Evolutionary conservation across 176 grass and related monocot genomes (phyloP).

Genomic region (Rhynchospora pubera): DNA sequence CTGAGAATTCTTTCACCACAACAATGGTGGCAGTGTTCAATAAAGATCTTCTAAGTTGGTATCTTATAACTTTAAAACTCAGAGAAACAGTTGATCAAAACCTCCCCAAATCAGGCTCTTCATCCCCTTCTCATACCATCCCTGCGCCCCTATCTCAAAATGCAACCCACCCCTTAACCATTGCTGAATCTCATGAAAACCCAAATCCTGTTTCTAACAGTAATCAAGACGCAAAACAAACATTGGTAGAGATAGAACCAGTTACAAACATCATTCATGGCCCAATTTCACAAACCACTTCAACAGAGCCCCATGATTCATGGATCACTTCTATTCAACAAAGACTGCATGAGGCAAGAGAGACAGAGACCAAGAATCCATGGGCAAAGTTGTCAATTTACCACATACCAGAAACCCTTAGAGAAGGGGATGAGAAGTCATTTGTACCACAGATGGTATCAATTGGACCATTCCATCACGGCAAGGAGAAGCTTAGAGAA

Average conservation of each 20-base stretch:
- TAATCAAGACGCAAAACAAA: too few species aligned
- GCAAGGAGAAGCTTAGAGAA: slow-evolving; percentile 43
- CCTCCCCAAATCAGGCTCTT: slow-evolving; percentile 32
- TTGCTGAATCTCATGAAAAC: background rate
- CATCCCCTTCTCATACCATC: background rate
- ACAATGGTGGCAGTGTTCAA: slow-evolving; percentile 25
- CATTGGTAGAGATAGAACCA: too few species aligned
- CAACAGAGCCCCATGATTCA: slow-evolving; percentile 39
- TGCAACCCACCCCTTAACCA: background rate
- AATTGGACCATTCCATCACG: slow-evolving; percentile 68
- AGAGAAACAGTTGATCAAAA: slow-evolving; percentile 60
- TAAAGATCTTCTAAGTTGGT: slow-evolving; percentile 77
- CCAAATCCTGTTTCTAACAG: background rate
- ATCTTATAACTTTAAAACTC: slow-evolving; percentile 69
- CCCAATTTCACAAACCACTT: background rate
- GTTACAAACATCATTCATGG: too few species aligned
- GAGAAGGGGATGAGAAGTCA: slow-evolving; percentile 65
- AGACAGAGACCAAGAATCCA: slow-evolving; percentile 34
- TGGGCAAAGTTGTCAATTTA: slow-evolving; percentile 70
- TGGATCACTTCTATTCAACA: slow-evolving; percentile 52
- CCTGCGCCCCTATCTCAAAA: background rate
- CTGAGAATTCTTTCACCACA: too few species aligned
- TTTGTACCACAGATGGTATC: slow-evolving; percentile 76
- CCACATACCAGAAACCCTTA: slow-evolving; percentile 59
- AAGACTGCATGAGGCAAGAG: slow-evolving; percentile 42